Base-by-base conservation (phyloP, 1,139 yeast genomes). In the Candida buenavistaensis region DNA sequence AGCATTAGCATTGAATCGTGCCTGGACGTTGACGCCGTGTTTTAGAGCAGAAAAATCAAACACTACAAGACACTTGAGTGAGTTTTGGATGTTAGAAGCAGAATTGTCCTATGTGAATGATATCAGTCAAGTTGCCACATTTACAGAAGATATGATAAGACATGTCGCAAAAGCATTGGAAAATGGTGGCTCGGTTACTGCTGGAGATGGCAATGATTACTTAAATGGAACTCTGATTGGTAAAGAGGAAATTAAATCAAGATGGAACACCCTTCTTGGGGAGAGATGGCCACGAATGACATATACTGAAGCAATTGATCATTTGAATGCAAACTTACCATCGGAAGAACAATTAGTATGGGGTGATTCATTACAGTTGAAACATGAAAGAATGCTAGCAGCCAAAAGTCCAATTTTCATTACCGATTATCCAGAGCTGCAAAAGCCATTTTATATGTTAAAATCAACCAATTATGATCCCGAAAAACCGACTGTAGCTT, bases 11-110 rank as follows among this genome's bases (percentile, higher is more conserved):
- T 57, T 90, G 25, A 75, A 80, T 31, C 65, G 95, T 28, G 97
- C 86, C 0, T 94, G 96, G 95, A 80, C 95, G 0, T 55, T 92
- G 30, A 72, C 90, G 0, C 98, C 98, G 1, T 88, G 96, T 40
- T 94, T 94, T 54, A 68, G 99, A 41, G 98, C 98, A 0, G 99
- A 94, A 53, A 76, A 76, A 33, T 85, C 96, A 35, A 89, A 88
- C 49, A 94, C 99, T 0, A 86, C 81, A 48, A 72, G 98, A 32
- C 99, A 94, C 55, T 62, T 94, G 43, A 78, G 94, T 43, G 99
- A 94, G 57, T 94, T 94, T 58, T 92, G 97, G 97, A 90, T 94
- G 97, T 63, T 92, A 3, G 99, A 94, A 58, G 95, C 90, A 0
- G 99, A 94, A 54, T 57, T 89, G 20, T 80, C 89, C 10, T 85